These are phyloP conservation scores for Globisporangium barbulae DNA, from an alignment of 352 stramenopile species.

Conservation along the genomic window DNA sequence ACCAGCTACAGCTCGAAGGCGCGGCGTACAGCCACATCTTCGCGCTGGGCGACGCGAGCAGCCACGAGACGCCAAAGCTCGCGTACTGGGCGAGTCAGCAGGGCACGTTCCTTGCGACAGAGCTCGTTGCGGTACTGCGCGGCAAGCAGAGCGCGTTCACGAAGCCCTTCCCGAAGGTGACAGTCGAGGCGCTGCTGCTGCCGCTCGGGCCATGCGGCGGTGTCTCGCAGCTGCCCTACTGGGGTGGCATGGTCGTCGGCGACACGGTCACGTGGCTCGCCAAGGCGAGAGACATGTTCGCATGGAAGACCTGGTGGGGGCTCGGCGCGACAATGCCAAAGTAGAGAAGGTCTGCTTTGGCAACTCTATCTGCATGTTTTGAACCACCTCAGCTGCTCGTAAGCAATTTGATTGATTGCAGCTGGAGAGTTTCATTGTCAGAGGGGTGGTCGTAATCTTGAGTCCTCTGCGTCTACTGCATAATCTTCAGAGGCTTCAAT, in stretches of 20 bases:
- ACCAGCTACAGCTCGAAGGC: constrained; percentile 43
- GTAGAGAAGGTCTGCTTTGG: neutral
- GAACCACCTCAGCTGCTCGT: too few relatives aligned
- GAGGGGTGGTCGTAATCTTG: too few relatives aligned
- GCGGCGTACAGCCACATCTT: constrained; percentile 48
- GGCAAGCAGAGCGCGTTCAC: constrained; percentile 19
- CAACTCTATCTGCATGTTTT: too few relatives aligned
- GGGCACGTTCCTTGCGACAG: constrained; percentile 32
- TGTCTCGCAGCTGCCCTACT: constrained; percentile 40
- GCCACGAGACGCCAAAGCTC: constrained; percentile 46
- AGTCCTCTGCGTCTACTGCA: too few relatives aligned
- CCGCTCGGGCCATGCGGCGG: constrained; percentile 30
- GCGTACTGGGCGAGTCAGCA: constrained; percentile 37
- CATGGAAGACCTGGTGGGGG: constrained; percentile 13
- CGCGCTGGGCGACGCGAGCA: constrained; percentile 49
- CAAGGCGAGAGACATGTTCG: constrained; percentile 40
- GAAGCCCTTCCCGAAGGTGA: constrained; percentile 29
- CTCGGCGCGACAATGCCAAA: constrained; percentile 5
- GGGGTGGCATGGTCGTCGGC: constrained; percentile 34
- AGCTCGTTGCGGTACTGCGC: constrained; percentile 27
- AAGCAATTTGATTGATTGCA: too few relatives aligned
- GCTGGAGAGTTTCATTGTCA: too few relatives aligned
- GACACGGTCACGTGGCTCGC: constrained; percentile 34
- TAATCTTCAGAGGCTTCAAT: too few relatives aligned
- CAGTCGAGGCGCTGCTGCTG: constrained; percentile 32